These are phyloP conservation scores for Grammothele lineata DNA, from an alignment of 768 basidiomycete genomes.

Conservation along the genomic window DNA sequence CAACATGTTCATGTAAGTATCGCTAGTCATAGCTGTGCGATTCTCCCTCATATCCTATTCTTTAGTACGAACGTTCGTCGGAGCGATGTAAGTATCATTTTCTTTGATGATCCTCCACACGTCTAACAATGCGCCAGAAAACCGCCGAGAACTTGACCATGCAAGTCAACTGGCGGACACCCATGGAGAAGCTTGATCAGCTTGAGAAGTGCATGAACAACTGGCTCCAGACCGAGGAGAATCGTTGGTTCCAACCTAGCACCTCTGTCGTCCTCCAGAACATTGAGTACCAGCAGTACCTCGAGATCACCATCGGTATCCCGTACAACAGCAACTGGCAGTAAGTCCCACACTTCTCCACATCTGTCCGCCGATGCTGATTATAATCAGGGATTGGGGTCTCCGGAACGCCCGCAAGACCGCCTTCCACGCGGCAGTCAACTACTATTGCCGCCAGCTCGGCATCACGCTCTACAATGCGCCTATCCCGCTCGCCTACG, in stretches of 20 bases:
- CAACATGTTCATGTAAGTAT: constrained; percentile 64
- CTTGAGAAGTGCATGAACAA: constrained; percentile 64
- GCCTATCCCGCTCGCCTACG: constrained; percentile 54
- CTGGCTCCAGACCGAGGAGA: constrained; percentile 77
- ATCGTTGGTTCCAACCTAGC: constrained; percentile 71
- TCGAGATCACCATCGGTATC: constrained; percentile 68
- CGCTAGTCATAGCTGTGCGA: neutral
- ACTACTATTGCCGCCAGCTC: constrained; percentile 67
- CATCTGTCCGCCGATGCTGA: no score
- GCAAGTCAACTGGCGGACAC: constrained; percentile 75
- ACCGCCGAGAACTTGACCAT: constrained; percentile 63
- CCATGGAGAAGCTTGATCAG: constrained; percentile 64
- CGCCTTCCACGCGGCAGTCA: constrained; percentile 75
- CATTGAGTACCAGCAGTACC: constrained; percentile 60
- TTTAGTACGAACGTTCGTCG: constrained; percentile 66
- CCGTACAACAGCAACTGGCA: constrained; percentile 37
- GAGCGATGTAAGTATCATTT: constrained; percentile 47
- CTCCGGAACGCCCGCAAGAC: constrained; percentile 58
- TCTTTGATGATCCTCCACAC: neutral
- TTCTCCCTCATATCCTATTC: constrained; percentile 1
- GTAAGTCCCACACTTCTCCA: constrained; percentile 27
- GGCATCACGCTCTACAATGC: constrained; percentile 60
- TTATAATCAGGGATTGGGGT: constrained; percentile 64
- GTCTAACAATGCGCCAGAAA: constrained; percentile 38
- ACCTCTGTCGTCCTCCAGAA: constrained; percentile 61